Evolutionary conservation across 2,329 filamentous ascomycete species (phyloP), one percentile per base, ranked within the genome.

Genomic region (Fusarium illudens): DNA sequence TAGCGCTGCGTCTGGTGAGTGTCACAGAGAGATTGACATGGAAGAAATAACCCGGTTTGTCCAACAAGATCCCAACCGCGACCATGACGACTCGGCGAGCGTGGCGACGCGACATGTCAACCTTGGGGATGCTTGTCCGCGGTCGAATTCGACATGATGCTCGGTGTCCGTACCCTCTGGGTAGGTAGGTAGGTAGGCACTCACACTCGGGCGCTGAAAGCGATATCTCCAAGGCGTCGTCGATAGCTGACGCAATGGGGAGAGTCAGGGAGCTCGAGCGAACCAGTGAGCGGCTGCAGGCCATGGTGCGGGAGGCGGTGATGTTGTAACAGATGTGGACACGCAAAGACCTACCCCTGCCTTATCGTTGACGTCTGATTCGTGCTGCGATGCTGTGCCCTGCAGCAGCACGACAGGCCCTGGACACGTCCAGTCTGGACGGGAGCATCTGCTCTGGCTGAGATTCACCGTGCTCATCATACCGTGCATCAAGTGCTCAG

Each of bases 221-320:
- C 57, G 61, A 46, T 33, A 58, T 56, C 57, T 66, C 55, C 30
- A 64, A 54, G 51, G 44, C 25, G 36, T 58, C 39, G 51, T 61
- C 25, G 37, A 62, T 58, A 64, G 56, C 68, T 71, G 68, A 71
- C 65, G 65, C 68, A 71, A 70, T 71, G 59, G 65, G 60, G 52
- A 55, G 54, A 58, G 55, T 54, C 52, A 60, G 29, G 59, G 50
- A 67, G 56, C 49, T 56, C 13, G 34, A 60, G 39, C 60, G 55
- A 51, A 39, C 62, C 59, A 51, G 66, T 57, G 59, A 70, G 54
- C 66, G 62, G 54, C 65, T 56, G 66, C 62, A 54, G 66, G 62
- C 66, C 54, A 48, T 54, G 51, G 51, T 64, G 65, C 65, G 52
- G 65, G 62, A 68, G 58, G 65, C 60, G 65, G 65, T 70, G 58